Evolutionary conservation across 495 filamentous ascomycete genomes (phyloP), one percentile per base, ranked within the genome.

Genomic region (Talaromyces proteolyticus): DNA sequence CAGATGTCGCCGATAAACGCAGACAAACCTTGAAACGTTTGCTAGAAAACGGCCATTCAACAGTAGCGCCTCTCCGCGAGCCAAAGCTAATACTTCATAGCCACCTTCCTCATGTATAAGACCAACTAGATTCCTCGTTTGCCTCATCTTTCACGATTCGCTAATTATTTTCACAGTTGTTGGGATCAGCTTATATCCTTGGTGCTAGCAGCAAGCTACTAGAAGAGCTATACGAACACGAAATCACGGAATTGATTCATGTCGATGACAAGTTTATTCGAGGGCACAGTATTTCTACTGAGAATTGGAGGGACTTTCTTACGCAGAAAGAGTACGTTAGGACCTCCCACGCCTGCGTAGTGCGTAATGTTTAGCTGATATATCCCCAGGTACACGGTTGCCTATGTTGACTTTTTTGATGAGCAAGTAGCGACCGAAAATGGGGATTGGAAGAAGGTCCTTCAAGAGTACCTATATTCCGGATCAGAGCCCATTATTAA

Each of bases 381-480:
- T 1, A 41, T 41, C n/a, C n/a, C n/a, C n/a, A 76, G 72, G 17
- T 88, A 87, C 57, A 85, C 90, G 55, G 68, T 87, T 12, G 87
- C 87, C 14, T 94, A 80, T 56, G 64, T 92, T 23, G 86, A 93
- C 61, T 94, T 89, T 60, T 94, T 91, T 57, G 89, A 93, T 57
- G 87, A 93, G 57, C 74, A 84, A 49, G 62, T 93, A 38, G 84
- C 81, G 12, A 43, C 50, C 8, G 74, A 80, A 51, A 72, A 77
- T 17, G 91, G 91, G 58, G 75, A 89, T 63, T 94, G 89, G 89
- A 85, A 81, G 60, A 68, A 66, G 21, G 74, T 91, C 6, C 66
- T 90, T 1, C 67, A 81, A 6, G 80, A 89, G 51, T 92, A 84
- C 56, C 61, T 94, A 50, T 83, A 86, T 47, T 57, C 73, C 29